Evolutionary conservation across 2,329 filamentous ascomycete species (phyloP).

Genomic region (Colletotrichum sp.): DNA sequence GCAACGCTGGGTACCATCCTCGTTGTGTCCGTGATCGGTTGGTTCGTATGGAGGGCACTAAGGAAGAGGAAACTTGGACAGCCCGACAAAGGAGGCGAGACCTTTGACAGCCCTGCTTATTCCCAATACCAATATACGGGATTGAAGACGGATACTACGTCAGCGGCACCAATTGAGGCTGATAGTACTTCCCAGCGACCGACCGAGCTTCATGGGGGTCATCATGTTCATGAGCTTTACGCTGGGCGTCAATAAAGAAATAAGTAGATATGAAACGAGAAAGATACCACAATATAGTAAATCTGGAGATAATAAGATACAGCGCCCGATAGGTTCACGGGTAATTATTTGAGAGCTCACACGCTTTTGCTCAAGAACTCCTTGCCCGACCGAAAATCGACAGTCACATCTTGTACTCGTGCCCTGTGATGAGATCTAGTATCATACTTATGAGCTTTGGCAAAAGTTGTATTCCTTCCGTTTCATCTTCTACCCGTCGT

Average conservation of each 20-base stretch:
- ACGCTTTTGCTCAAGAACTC: no score
- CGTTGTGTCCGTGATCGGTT: not conserved
- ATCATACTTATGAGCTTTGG: no score
- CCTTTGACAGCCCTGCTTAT: not conserved
- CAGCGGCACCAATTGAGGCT: not conserved
- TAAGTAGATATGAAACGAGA: not conserved
- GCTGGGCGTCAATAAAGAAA: not conserved
- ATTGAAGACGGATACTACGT: not conserved
- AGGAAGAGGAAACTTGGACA: not conserved
- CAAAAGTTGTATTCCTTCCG: no score
- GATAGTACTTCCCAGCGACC: not conserved
- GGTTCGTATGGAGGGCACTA: not conserved
- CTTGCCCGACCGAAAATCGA: no score
- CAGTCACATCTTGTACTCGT: no score
- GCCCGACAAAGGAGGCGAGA: not conserved
- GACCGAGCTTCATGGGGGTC: rapidly evolving
- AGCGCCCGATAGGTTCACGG: no score
- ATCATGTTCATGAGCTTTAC: not conserved
- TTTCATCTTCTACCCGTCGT: no score
- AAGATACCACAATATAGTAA: not conserved
- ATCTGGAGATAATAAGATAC: not conserved
- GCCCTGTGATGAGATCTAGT: no score
- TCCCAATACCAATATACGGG: not conserved
- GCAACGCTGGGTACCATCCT: not conserved
- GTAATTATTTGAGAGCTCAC: no score